Evolutionary conservation across 2,329 filamentous ascomycete species (phyloP).

Genomic region (Colletotrichum shisoi): DNA sequence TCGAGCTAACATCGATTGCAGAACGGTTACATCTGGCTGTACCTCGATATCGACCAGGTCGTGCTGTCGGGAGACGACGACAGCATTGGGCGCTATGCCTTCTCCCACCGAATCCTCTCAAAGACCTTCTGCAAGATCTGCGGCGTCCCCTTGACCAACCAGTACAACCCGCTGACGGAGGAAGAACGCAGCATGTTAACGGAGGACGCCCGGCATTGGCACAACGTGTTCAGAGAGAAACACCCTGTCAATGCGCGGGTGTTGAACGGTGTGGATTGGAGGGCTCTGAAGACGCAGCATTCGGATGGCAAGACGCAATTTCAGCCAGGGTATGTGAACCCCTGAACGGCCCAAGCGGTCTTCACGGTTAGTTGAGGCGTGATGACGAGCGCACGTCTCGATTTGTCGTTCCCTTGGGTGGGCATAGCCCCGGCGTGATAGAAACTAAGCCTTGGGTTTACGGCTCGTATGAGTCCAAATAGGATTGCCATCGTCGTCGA

Average conservation of each 20-base stretch:
- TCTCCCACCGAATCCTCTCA: slow-evolving; percentile 44
- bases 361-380: background rate
- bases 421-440: background rate
- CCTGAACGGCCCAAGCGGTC: slow-evolving; percentile 42
- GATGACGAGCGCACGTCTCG: background rate
- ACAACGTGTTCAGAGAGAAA: slow-evolving; percentile 29
- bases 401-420: background rate
- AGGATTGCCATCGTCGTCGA: slow-evolving; percentile 86
- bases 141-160: slow-evolving; percentile 54
- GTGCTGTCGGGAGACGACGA: slow-evolving; percentile 51
- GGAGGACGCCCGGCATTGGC: slow-evolving; percentile 41
- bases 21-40: slow-evolving; percentile 57
- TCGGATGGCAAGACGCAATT: slow-evolving; percentile 45
- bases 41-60: slow-evolving; percentile 52
- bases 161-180: slow-evolving; percentile 44
- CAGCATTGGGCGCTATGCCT: slow-evolving; percentile 52
- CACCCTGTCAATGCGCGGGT: slow-evolving; percentile 53
- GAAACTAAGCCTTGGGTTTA: slow-evolving; percentile 12
- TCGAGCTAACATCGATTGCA: slow-evolving; percentile 40
- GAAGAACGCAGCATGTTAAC: slow-evolving; percentile 50
- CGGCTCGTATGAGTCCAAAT: slow-evolving; percentile 57
- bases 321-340: slow-evolving; percentile 52
- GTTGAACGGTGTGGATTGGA: slow-evolving; percentile 51
- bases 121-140: slow-evolving; percentile 61
- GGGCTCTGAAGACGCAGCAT: slow-evolving; percentile 41